These are phyloP conservation scores for Pleoardoris graminearum DNA, from an alignment of 2,329 filamentous ascomycete genomes.

Conservation along the genomic window DNA sequence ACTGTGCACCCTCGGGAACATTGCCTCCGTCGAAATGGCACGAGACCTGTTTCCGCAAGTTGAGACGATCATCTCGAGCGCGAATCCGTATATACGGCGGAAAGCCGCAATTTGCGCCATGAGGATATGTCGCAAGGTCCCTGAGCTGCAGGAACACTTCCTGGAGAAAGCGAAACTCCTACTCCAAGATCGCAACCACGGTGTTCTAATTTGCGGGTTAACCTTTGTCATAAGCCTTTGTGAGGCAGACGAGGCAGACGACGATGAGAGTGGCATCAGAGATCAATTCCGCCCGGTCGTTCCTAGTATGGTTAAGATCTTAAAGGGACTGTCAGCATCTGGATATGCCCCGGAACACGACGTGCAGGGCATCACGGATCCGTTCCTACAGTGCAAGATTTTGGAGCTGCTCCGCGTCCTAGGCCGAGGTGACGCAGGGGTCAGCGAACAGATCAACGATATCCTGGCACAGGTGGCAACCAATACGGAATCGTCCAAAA, in stretches of 20 bases:
- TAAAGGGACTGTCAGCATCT: slow-evolving; percentile 91
- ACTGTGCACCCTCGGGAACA: slow-evolving; percentile 94
- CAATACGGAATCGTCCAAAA: slow-evolving; percentile 97
- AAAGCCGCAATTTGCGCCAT: slow-evolving; percentile 99
- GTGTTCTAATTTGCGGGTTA: slow-evolving; percentile 88
- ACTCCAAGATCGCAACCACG: slow-evolving; percentile 91
- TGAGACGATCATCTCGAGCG: slow-evolving; percentile 85
- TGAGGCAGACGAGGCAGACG: slow-evolving; percentile 90
- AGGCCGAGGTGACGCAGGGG: slow-evolving; percentile 80
- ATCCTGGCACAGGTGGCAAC: slow-evolving; percentile 96
- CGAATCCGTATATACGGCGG: slow-evolving; percentile 96
- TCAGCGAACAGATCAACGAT: slow-evolving; percentile 97
- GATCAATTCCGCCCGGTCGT: slow-evolving; percentile 89
- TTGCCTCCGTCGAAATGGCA: slow-evolving; percentile 97
- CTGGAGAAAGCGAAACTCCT: slow-evolving; percentile 89
- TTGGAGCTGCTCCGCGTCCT: slow-evolving; percentile 82
- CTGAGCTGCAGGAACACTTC: slow-evolving; percentile 96
- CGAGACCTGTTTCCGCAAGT: slow-evolving; percentile 96
- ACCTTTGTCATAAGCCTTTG: slow-evolving; percentile 91
- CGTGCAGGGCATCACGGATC: slow-evolving; percentile 96
- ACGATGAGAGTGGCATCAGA: slow-evolving; percentile 83
- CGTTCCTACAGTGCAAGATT: slow-evolving; percentile 97
- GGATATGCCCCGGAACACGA: slow-evolving; percentile 98
- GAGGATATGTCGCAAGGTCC: slow-evolving; percentile 97
- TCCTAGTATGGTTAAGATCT: slow-evolving; percentile 81